Conservation (phyloP, 2,329 filamentous ascomycete species). For the Shiraia sp. region DNA sequence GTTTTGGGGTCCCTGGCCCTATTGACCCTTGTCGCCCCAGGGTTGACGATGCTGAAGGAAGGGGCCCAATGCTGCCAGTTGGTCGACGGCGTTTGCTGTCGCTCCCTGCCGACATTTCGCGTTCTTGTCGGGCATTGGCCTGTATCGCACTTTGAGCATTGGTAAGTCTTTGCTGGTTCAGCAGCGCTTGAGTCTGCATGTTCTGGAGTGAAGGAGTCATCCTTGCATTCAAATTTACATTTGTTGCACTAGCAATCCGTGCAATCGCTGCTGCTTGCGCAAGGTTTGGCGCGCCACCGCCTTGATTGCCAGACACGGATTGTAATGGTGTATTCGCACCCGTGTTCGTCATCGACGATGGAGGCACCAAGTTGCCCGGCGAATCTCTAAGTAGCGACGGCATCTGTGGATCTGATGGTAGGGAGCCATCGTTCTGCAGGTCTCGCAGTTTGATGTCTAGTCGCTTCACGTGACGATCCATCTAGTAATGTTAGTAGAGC, state of each 20-base stretch:
- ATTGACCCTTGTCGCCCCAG: conserved; percentile 62
- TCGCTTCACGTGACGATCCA: conserved; percentile 66
- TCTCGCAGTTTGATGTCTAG: conserved; percentile 66
- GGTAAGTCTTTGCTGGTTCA: conserved; percentile 43
- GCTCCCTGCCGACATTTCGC: conserved; percentile 58
- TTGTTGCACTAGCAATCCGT: conserved; percentile 44
- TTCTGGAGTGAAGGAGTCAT: conserved; percentile 38
- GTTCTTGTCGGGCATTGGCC: conserved; percentile 46
- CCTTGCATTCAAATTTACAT: conserved; percentile 33
- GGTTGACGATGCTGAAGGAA: conserved; percentile 59
- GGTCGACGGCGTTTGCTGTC: conserved; percentile 64
- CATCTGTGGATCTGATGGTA: conserved; percentile 61
- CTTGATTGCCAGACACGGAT: conserved; percentile 59
- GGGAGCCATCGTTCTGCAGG: conserved; percentile 61
- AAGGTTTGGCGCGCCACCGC: conserved; percentile 57
- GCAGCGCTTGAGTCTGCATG: conserved; percentile 42
- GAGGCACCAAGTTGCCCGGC: conserved; percentile 55
- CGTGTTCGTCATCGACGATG: conserved; percentile 50
- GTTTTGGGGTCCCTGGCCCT: conserved; percentile 66
- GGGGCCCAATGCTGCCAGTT: conserved; percentile 56
- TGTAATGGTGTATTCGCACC: conserved; percentile 57
- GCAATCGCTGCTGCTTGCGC: conserved; percentile 54
- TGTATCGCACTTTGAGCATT: conserved; percentile 40
- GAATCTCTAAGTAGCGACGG: conserved; percentile 60
- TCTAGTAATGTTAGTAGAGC: conserved; percentile 32